Conservation (phyloP, 441 rosid species). For the Erodium texanum region DNA sequence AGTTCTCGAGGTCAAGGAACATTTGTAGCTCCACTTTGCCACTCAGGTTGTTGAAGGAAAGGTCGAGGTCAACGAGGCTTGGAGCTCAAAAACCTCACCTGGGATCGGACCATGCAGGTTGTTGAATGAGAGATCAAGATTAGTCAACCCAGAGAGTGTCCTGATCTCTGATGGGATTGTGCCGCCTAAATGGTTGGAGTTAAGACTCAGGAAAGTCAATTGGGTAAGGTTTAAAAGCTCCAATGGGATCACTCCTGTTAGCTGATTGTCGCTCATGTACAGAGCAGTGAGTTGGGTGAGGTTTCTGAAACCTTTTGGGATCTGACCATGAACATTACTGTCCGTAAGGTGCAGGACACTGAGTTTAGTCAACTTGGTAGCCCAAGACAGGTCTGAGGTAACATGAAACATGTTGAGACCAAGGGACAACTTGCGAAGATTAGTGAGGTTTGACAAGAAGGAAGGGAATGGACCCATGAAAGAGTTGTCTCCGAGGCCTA, state of each 20-base stretch:
- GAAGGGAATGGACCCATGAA: not conserved
- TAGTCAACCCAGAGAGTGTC: not conserved
- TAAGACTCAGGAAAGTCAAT: not conserved
- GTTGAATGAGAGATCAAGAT: constrained; percentile 8
- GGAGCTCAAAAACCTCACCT: not conserved
- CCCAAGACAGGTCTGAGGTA: not conserved
- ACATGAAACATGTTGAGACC: not conserved
- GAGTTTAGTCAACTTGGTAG: not conserved
- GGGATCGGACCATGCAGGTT: constrained; percentile 3
- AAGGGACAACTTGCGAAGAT: not conserved
- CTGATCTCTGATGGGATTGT: not conserved
- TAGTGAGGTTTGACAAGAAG: not conserved
- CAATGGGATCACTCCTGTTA: constrained; percentile 12
- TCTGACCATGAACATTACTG: not conserved
- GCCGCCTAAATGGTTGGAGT: constrained; percentile 2
- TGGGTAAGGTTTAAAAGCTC: not conserved
- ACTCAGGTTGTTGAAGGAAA: constrained; percentile 1
- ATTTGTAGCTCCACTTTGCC: not conserved
- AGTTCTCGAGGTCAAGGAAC: not conserved
- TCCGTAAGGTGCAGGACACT: not conserved
- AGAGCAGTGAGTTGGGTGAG: not conserved
- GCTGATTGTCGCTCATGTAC: rapidly evolving
- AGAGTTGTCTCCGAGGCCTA: constrained; percentile 4
- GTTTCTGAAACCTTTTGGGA: not conserved
- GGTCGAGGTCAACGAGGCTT: not conserved